phyloP scores from a whole-genome alignment of 176 grass and related monocot genomes.

The Aegilops bicornis region DNA sequence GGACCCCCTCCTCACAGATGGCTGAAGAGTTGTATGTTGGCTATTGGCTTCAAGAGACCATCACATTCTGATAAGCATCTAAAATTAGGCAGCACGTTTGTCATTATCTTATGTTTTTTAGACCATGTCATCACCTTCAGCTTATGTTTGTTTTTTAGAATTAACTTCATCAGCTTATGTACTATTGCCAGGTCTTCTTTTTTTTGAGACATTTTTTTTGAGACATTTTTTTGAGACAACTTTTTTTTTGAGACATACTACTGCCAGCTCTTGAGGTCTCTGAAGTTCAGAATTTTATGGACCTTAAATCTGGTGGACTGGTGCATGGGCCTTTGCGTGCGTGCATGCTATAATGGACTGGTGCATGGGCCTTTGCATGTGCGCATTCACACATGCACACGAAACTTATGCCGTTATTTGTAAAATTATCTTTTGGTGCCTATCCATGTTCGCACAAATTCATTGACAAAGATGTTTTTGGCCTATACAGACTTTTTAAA shows the following conservation, averaged over 20 bases:
- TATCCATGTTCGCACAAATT: not conserved
- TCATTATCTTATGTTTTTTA: too few relatives aligned
- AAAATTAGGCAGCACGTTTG: constrained; percentile 3
- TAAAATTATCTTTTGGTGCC: too few relatives aligned
- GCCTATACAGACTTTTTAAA: not conserved
- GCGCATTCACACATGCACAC: too few relatives aligned
- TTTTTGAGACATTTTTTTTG: too few relatives aligned
- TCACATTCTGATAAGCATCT: not conserved
- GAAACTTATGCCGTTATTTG: too few relatives aligned
- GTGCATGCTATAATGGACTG: not conserved
- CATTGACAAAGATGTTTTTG: not conserved
- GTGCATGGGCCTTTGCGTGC: not conserved
- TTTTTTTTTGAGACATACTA: too few relatives aligned
- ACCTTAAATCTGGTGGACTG: not conserved
- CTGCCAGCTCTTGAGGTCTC: not conserved
- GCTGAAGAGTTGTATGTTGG: not conserved
- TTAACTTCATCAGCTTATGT: not conserved
- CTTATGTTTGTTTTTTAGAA: too few relatives aligned
- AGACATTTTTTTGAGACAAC: too few relatives aligned
- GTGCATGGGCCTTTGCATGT: too few relatives aligned
- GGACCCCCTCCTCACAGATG: not conserved
- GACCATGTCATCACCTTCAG: too few relatives aligned
- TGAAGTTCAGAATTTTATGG: not conserved
- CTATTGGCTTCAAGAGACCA: not conserved
- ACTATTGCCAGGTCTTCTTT: too few relatives aligned